Conservation (phyloP, 2,329 filamentous ascomycete genomes). For the Fusarium sp. region DNA sequence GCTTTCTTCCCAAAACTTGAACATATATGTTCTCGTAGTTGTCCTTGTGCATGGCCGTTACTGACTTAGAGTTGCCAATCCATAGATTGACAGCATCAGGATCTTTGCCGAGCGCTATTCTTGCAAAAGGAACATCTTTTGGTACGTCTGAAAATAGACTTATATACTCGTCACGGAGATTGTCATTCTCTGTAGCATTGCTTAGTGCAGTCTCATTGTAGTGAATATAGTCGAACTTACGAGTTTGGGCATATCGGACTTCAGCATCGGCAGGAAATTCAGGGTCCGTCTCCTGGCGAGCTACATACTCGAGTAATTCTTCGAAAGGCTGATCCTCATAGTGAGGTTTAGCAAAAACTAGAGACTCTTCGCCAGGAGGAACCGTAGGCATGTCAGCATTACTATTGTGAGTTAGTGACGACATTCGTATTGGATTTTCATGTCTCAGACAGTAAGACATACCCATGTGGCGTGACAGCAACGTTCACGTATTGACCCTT, state of each 20-base stretch:
- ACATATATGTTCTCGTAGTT: conserved; percentile 89
- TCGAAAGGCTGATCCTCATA: conserved; percentile 73
- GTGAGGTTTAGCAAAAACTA: conserved; percentile 76
- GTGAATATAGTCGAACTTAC: conserved; percentile 53
- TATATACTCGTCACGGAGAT: conserved; percentile 78
- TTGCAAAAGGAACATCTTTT: conserved; percentile 74
- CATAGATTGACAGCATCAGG: conserved; percentile 86
- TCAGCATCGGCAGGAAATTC: conserved; percentile 52
- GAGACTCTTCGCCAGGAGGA: conserved; percentile 41
- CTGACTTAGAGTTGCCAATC: conserved; percentile 78
- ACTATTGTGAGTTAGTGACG: conserved; percentile 36
- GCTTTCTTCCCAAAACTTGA: conserved; percentile 77
- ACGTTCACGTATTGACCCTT: conserved; percentile 73
- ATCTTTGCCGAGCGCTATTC: conserved; percentile 71
- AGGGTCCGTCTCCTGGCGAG: conserved; percentile 62
- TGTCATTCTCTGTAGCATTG: conserved; percentile 75
- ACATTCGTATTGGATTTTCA: neutral
- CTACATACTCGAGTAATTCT: conserved; percentile 71
- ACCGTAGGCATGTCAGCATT: conserved; percentile 54
- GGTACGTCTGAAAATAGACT: conserved; percentile 72
- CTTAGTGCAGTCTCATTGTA: neutral
- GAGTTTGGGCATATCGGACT: conserved; percentile 80
- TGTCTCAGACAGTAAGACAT: conserved; percentile 54
- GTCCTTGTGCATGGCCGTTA: conserved; percentile 82
- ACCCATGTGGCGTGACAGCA: conserved; percentile 78